Percentiles rank a stretch among this genome's conserved stretches.
Evolutionary conservation across 306 rosid species (phyloP).

Genomic region (Spatholobus suberectus): DNA sequence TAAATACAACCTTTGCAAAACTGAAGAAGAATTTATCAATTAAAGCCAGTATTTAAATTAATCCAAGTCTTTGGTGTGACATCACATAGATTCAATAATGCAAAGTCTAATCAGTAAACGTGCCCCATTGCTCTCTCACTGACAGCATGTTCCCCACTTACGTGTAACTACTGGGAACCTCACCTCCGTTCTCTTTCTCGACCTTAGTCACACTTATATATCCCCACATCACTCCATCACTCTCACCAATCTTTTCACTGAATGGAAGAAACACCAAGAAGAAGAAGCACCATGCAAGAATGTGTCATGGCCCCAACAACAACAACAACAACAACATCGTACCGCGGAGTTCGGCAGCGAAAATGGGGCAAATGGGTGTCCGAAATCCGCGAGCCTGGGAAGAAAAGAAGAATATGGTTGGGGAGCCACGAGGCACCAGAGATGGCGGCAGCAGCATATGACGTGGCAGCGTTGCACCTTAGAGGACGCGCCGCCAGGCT

Average conservation of each 20-base stretch:
- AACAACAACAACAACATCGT: slow-evolving; percentile 18
- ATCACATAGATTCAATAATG: slow-evolving; percentile 15
- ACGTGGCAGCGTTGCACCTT: slow-evolving; percentile 80
- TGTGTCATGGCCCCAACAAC: slow-evolving; percentile 1
- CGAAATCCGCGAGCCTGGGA: slow-evolving; percentile 87
- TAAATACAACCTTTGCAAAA: no score
- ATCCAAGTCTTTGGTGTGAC: slow-evolving; percentile 8
- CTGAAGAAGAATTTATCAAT: no score
- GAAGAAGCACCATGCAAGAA: slow-evolving; percentile 24
- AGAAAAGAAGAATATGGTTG: slow-evolving; percentile 84
- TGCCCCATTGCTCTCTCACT: slow-evolving; percentile 45
- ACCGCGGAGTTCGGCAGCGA: slow-evolving; percentile 78
- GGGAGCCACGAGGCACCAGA: slow-evolving; percentile 79
- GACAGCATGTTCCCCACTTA: slow-evolving; percentile 72
- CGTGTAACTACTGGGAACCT: slow-evolving; percentile 64
- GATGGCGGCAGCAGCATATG: slow-evolving; percentile 95
- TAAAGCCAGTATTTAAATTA: no score
- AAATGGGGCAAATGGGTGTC: slow-evolving; percentile 99
- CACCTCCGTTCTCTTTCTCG: background rate
- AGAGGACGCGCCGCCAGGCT: slow-evolving; percentile 60
- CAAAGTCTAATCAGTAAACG: slow-evolving; percentile 6
- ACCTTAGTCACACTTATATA: background rate
- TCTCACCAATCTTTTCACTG: background rate
- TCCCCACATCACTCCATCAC: slow-evolving; percentile 20
- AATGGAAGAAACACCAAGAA: slow-evolving; percentile 31